Evolutionary conservation across 768 basidiomycete genomes (phyloP), one percentile per base, ranked within the genome.

Genomic region (Royoungia palumana): DNA sequence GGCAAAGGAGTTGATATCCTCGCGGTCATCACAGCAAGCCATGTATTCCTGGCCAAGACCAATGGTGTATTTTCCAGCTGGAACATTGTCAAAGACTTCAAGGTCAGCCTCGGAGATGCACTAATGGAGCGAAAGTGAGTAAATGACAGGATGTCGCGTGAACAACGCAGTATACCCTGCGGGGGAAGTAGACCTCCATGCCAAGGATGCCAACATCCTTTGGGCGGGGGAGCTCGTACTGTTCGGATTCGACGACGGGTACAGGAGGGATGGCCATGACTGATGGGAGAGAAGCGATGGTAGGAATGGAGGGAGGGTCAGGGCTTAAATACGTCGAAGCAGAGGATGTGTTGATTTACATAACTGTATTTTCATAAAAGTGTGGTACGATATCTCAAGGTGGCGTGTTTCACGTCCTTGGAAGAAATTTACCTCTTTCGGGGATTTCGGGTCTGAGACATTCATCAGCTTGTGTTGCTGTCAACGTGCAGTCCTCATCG

Each of bases 1-100:
- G 35, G 92, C 87, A 68, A 98, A 94, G 11, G 94, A 95, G 82
- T 96, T 95, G 77, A 99, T 95, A 74, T 99, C 95, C 70, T 99
- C 96, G 48, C 91, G 85, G 79, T 99, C 96, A 67, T 97, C 94
- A 50, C 89, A 89, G 82, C 91, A 98, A 28, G 95, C 93, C 96
- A 99, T 99, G 77, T 84, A 93, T 68, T 94, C 85, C 70, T 95
- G 92, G 49, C 94, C 96, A 34, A 99, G 84, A 65, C 96, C 96
- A 67, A 98, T 96, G 57, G 96, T 99, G 76, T 99, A 98, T 74
- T 98, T 98, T 51, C 96, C 96, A 63, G 89, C 82, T 48, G 91
- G 74, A 37, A 97, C 95, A 61, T 89, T 89, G 62, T 98, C 95
- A 70, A 88, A 98, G 47, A 77, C 85, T 69, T 98, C 95, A 42